Base-by-base conservation (phyloP, 257 asterid species). In the Leptodermis oblonga region DNA sequence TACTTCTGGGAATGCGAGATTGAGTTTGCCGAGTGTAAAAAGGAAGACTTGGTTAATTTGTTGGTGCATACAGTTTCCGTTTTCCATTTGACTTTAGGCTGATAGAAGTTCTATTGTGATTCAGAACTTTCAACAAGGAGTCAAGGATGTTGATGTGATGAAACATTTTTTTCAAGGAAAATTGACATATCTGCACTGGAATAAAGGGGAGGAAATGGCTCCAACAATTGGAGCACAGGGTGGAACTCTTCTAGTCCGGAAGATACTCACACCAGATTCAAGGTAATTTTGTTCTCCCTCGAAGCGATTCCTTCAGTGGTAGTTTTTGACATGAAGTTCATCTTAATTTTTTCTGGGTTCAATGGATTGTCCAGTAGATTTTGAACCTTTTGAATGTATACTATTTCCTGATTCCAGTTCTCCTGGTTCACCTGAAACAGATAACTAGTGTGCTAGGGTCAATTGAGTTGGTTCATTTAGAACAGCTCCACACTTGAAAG, bases 241-340 rank as follows among this genome's bases (percentile, higher is more conserved):
- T 46, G 92, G 89, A 75, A 90, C 97, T 62, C 89, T 90, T 76
- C 98, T 93, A 59, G 97, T 90, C 64, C 83, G 98, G 52, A 93
- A 88, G 83, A 74, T 93, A 73, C 92, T 95, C 30, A 30, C 46
- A 51, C 81, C 92, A 42, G 79, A 81, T 82, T 82, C 94, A 61
- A 83, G 42, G 96, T 92, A 90, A 67, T 76, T 76, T 64, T 55
- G 23, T 20, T 61, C 30, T 23, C 55, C 62, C 30, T 39, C 25
- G 64, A 68, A 61, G 37, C 56, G 30, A 4, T 34, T 33, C 68
- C 62, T 31, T 58, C 30, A n/a, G 22, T 34, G 11, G 34, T 45
- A 6, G 22, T 34, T 46, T 52, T 41, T 31, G 30, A 17, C 9
- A 37, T 12, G 28, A 17, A 20, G 42, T 71, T 14, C 33, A 66